A percentile compares a stretch with the other conserved stretches of the same genome.
Conservation (phyloP, 2,329 filamentous ascomycete genomes). For the Microdochium paspali region DNA sequence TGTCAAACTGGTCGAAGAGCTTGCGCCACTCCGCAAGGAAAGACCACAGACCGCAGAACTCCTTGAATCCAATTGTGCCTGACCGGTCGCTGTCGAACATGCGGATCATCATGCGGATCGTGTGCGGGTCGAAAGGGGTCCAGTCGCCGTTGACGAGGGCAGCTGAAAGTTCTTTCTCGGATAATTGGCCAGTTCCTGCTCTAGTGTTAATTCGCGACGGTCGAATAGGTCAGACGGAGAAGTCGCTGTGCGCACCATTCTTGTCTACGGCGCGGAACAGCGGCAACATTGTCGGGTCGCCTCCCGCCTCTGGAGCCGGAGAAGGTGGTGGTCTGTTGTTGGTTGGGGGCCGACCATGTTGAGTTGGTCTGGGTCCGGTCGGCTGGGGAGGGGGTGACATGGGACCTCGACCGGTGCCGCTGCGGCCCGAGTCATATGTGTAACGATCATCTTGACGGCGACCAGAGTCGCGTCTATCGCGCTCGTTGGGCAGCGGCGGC, state of each 20-base stretch:
- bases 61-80: slow-evolving; percentile 85
- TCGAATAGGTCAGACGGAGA: not conserved
- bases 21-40: slow-evolving; percentile 91
- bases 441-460: not conserved
- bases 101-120: slow-evolving; percentile 97
- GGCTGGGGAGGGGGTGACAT: slow-evolving; percentile 42
- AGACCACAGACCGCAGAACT: slow-evolving; percentile 94
- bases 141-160: slow-evolving; percentile 96
- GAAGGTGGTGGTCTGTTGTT: slow-evolving; percentile 56
- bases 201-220: slow-evolving; percentile 1
- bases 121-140: slow-evolving; percentile 86
- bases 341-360: slow-evolving; percentile 43
- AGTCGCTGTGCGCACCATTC: slow-evolving; percentile 43
- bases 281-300: slow-evolving; percentile 68
- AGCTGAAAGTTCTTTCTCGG: slow-evolving; percentile 75
- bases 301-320: slow-evolving; percentile 42
- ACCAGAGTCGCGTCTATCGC: not conserved
- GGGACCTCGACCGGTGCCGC: slow-evolving; percentile 6
- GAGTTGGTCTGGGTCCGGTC: slow-evolving; percentile 27
- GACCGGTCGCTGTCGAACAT: slow-evolving; percentile 95
- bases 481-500: slow-evolving; percentile 25
- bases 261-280: slow-evolving; percentile 90
- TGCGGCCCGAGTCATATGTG: not conserved
- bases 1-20: slow-evolving; percentile 92
- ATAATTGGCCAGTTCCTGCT: slow-evolving; percentile 68